A percentile compares a stretch with the other conserved stretches of the same genome.
phyloP scores from a whole-genome alignment of 441 rosid species.

The Pelargonium australe region DNA sequence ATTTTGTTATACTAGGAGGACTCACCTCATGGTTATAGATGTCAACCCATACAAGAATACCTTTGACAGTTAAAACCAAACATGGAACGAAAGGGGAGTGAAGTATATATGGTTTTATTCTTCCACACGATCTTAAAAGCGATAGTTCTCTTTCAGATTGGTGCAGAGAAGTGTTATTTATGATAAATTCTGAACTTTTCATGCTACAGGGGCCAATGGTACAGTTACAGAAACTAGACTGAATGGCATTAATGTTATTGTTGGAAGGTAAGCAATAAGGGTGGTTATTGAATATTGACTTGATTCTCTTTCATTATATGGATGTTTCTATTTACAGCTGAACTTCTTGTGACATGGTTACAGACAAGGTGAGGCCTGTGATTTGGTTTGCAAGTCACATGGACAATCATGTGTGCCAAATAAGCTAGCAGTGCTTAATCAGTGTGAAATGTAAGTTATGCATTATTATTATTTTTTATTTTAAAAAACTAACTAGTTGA shows the following conservation, averaged over 20 bases:
- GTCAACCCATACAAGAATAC: neutral
- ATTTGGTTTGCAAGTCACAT: constrained; percentile 65
- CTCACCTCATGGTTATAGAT: neutral
- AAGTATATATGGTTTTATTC: neutral
- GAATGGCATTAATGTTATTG: constrained; percentile 63
- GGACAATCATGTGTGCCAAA: constrained; percentile 82
- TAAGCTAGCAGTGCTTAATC: constrained; percentile 75
- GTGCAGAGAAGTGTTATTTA: neutral
- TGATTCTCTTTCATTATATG: constrained; percentile 12
- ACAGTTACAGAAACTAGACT: constrained; percentile 59
- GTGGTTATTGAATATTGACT: constrained; percentile 1
- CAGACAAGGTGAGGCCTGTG: constrained; percentile 92
- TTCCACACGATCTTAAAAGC: too few relatives aligned
- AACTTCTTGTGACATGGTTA: constrained; percentile 21
- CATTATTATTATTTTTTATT: too few relatives aligned
- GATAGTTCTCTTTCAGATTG: too few relatives aligned
- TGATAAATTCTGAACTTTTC: constrained; percentile 10
- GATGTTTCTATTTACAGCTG: constrained; percentile 3
- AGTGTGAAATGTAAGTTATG: constrained; percentile 64
- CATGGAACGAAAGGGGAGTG: neutral
- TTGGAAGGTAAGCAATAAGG: constrained; percentile 54
- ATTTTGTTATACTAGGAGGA: neutral
- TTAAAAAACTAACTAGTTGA: too few relatives aligned
- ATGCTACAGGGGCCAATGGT: constrained; percentile 29
- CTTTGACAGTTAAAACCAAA: neutral